Evolutionary conservation across 2,329 filamentous ascomycete species (phyloP), one percentile per base, ranked within the genome.

Genomic region (Trichocomaceae sp.): DNA sequence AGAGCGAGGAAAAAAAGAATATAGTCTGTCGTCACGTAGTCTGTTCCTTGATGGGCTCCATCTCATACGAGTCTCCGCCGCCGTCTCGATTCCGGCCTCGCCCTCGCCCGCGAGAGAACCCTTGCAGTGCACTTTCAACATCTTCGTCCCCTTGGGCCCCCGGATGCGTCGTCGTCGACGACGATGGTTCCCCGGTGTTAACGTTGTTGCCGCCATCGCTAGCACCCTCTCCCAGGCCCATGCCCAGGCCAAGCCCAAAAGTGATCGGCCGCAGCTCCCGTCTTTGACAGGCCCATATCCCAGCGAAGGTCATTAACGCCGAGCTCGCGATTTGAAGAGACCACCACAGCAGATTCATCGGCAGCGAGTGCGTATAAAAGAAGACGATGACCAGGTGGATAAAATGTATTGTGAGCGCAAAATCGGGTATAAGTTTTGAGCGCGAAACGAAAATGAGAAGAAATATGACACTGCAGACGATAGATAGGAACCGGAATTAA

Each of bases 401-500:
- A 69, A 88, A 81, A 74, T 95, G 90, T 17, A 96, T 81, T 2
- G 92, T 96, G 22, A 96, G 77, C 31, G 90, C 88, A 70, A 97
- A 99, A 73, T 99, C 93, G 62, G 90, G 90, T 50, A 97, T 88
- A 58, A 97, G 86, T 71, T 97, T 97, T 47, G 87, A 93, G 59
- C 93, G 89, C 19, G 86, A 85, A 62, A 99, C 83, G 56, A 97
- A 77, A 52, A 92, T 74, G 50, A 96, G 83, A 56, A 96, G 86
- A 42, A 90, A 87, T 56, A 95, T 83, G 42, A 89, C 83, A 68
- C 92, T 97, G 29, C 23, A n/a, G 9, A 17, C 4, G 26, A 29
- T 29, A 29, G 7, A 7, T 26, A 4, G 23, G 3, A 26, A 4
- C 23, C 23, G 7, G 3, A 26, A 35, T 13, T 41, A 44, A 29